Percentiles rank a stretch among this genome's conserved stretches.
Evolutionary conservation across 1,284 basidiomycete genomes (phyloP).

Genomic region (Malassezia caprae): DNA sequence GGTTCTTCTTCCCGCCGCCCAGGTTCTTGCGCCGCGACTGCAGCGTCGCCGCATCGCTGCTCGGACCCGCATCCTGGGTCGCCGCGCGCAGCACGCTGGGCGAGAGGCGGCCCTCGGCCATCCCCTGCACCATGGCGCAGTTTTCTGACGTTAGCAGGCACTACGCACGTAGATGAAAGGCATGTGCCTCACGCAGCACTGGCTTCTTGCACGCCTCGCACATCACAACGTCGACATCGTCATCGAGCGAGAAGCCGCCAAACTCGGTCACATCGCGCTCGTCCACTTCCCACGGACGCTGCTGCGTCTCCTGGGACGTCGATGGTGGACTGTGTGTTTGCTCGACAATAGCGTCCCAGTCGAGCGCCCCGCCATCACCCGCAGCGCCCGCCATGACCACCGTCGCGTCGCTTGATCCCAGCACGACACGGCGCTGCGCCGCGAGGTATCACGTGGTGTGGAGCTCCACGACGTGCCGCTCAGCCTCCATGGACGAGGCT

Average conservation of each 20-base stretch:
- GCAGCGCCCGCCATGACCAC: background rate
- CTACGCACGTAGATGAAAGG: slow-evolving; percentile 27
- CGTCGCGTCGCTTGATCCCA: background rate
- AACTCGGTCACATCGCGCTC: slow-evolving; percentile 43
- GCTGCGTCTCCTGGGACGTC: slow-evolving; percentile 8
- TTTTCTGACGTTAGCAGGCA: slow-evolving; percentile 18
- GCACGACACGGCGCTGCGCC: background rate
- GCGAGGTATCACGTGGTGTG: background rate
- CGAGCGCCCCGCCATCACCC: background rate
- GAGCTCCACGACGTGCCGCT: background rate
- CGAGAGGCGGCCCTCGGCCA: slow-evolving; percentile 28
- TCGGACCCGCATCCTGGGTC: background rate
- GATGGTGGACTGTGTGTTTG: slow-evolving; percentile 13
- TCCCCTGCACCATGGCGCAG: slow-evolving; percentile 30
- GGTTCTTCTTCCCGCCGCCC: slow-evolving; percentile 16
- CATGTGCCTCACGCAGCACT: slow-evolving; percentile 27
- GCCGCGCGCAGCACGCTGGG: slow-evolving; percentile 22
- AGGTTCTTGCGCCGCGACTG: slow-evolving; percentile 24
- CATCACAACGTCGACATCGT: slow-evolving; percentile 33
- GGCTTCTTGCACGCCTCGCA: slow-evolving; percentile 34
- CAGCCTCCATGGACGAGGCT: slow-evolving; percentile 1
- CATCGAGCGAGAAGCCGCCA: slow-evolving; percentile 34
- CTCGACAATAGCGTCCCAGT: slow-evolving; percentile 12
- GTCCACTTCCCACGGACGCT: slow-evolving; percentile 31
- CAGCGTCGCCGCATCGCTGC: background rate